Base-by-base conservation (phyloP, 345 rosid genomes). In the Hibiscus syriacus region DNA sequence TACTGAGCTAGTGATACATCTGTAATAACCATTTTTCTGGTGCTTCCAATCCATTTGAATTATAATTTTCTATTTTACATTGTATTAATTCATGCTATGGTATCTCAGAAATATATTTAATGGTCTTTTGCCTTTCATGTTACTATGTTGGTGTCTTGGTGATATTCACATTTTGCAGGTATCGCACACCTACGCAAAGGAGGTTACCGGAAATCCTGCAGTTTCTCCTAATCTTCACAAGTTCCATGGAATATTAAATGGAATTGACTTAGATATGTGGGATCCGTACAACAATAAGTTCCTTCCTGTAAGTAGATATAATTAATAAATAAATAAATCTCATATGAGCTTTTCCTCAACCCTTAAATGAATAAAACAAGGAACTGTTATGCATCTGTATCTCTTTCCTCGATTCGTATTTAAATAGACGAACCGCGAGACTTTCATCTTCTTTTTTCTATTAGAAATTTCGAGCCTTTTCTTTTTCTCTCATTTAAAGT, bases 241-340 rank as follows among this genome's bases (percentile, higher is more conserved):
- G 72, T 89, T 93, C 78, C 88, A 87, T 36, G 98, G 97, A 16
- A 93, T 93, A 79, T 66, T 93, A 66, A 93, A 90, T 67, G 98
- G 98, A 65, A 86, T 93, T 16, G 97, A 93, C 39, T 96, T 87
- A 10, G 94, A 90, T 68, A 93, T 93, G 62, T 93, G 98, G 98
- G 97, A 93, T 81, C 97, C 98, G 34, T 90, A 79, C 76, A 89
- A 87, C 22, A 96, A 93, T 70, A 79, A 75, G 43, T 84, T 81
- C 71, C 71, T 90, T 78, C 96, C 98, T 43, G 97, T 90, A 73
- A 83, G 96, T 74, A 27, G 38, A 26, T 27, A 66, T 8, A 23
- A 12, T 41, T 25, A 16, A 16, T 43, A 13, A 22, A 4, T 23
- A 13, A 22, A 41, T 23, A 4, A 13, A 6, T 3, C 25, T 39